A percentile compares a stretch with the other conserved stretches of the same genome.
Conservation (phyloP, 2,329 filamentous ascomycete genomes). For the Lecanicillium sp. region DNA sequence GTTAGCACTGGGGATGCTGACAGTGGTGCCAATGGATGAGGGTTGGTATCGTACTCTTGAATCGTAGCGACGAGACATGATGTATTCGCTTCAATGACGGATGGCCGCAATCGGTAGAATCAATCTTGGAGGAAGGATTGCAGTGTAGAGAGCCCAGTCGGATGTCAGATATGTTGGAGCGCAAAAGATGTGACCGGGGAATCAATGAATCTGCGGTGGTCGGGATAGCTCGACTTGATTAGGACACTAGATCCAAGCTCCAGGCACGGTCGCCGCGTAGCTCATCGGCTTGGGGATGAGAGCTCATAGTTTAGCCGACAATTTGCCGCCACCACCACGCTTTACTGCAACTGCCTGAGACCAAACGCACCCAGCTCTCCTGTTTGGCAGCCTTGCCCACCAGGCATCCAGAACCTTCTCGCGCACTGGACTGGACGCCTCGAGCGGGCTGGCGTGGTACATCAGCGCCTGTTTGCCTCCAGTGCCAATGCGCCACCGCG, state of each 20-base stretch:
- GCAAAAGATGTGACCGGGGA: too few relatives aligned
- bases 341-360: too few relatives aligned
- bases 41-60: slow-evolving; percentile 63
- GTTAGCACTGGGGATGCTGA: slow-evolving; percentile 10
- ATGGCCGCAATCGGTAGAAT: not conserved
- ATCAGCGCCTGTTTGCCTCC: not conserved
- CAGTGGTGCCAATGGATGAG: not conserved
- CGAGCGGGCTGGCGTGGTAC: too few relatives aligned
- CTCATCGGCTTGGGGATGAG: slow-evolving; percentile 13
- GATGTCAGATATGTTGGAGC: too few relatives aligned
- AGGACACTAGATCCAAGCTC: slow-evolving; percentile 25
- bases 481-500: slow-evolving; percentile 2
- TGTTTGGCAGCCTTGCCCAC: too few relatives aligned
- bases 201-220: too few relatives aligned
- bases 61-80: slow-evolving; percentile 96
- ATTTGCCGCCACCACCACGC: slow-evolving; percentile 8
- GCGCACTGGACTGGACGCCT: too few relatives aligned
- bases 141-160: not conserved
- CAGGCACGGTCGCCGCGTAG: slow-evolving; percentile 35
- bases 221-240: not conserved
- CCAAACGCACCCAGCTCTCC: not conserved
- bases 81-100: slow-evolving; percentile 20
- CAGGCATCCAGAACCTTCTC: too few relatives aligned
- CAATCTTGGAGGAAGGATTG: not conserved
- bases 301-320: slow-evolving; percentile 11